Percentiles rank a stretch among this genome's conserved stretches.
phyloP scores from a whole-genome alignment of 345 rosid genomes.

The Zanthoxylum bungeanum region DNA sequence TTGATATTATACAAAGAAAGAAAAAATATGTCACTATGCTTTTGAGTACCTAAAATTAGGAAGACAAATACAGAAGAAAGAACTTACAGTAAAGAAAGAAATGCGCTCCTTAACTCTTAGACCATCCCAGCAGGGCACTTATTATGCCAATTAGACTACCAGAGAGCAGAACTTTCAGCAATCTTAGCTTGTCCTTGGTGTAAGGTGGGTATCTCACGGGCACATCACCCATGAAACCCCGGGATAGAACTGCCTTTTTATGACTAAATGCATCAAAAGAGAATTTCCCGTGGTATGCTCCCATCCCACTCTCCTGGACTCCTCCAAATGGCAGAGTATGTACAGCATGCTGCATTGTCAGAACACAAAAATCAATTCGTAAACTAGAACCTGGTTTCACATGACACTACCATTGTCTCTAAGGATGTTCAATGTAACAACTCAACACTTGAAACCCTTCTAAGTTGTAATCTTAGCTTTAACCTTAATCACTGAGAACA shows the following conservation, averaged over 20 bases:
- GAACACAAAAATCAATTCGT: not conserved
- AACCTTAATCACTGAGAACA: slow-evolving; percentile 7
- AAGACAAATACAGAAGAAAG: not conserved
- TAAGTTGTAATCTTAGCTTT: too few species aligned
- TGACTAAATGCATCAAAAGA: slow-evolving; percentile 95
- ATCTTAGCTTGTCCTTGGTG: slow-evolving; percentile 49
- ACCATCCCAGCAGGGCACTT: slow-evolving; percentile 50
- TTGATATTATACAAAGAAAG: not conserved
- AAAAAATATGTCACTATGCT: not conserved
- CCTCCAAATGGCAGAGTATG: slow-evolving; percentile 86
- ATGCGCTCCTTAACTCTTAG: slow-evolving; percentile 21
- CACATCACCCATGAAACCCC: slow-evolving; percentile 62
- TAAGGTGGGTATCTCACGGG: slow-evolving; percentile 81
- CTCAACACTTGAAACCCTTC: too few species aligned
- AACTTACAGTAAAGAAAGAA: not conserved
- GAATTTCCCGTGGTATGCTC: slow-evolving; percentile 92
- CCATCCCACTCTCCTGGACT: slow-evolving; percentile 92
- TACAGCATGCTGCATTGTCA: slow-evolving; percentile 54
- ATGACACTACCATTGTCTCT: not conserved
- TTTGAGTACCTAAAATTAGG: not conserved
- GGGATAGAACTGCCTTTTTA: slow-evolving; percentile 82
- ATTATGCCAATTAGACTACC: slow-evolving; percentile 46
- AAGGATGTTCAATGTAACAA: not conserved
- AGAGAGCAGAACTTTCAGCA: slow-evolving; percentile 58
- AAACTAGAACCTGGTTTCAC: not conserved